These are phyloP conservation scores for Lecanosticta acicola DNA, from an alignment of 2,329 filamentous ascomycete genomes.

Conservation along the genomic window DNA sequence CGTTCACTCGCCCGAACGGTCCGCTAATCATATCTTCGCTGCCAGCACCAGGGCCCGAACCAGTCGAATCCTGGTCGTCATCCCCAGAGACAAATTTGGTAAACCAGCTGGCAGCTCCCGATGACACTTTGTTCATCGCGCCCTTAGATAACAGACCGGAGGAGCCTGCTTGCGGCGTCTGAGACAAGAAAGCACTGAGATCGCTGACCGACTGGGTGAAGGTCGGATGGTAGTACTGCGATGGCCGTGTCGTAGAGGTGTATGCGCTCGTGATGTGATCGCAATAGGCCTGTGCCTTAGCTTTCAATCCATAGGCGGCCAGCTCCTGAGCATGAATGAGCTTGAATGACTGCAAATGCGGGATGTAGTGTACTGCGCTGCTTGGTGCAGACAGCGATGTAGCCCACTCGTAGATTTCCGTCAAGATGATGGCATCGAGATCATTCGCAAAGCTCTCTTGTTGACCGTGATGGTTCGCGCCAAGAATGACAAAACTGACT, in stretches of 20 bases:
- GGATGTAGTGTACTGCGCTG: constrained; percentile 44
- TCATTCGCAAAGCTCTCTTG: constrained; percentile 67
- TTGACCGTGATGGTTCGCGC: constrained; percentile 70
- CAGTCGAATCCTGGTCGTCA: constrained; percentile 60
- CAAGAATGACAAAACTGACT: constrained; percentile 74
- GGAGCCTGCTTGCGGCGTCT: constrained; percentile 63
- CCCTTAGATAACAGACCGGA: constrained; percentile 91
- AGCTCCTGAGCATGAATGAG: constrained; percentile 78
- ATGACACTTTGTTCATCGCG: constrained; percentile 92
- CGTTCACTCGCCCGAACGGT: constrained; percentile 75
- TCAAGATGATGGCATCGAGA: constrained; percentile 82
- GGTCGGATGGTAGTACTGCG: constrained; percentile 74
- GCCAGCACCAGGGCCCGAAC: constrained; percentile 49
- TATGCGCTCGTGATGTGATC: constrained; percentile 73
- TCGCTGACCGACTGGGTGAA: constrained; percentile 77
- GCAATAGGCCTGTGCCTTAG: constrained; percentile 86
- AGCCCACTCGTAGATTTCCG: constrained; percentile 91
- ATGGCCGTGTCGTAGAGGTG: constrained; percentile 73
- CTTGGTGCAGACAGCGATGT: constrained; percentile 58
- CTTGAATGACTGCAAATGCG: constrained; percentile 87
- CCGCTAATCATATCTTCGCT: constrained; percentile 11
- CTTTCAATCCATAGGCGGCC: constrained; percentile 73
- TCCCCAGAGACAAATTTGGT: constrained; percentile 95
- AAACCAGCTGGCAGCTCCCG: constrained; percentile 84
- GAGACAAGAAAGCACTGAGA: constrained; percentile 72